These are phyloP conservation scores for Lupinus albus DNA, from an alignment of 306 rosid genomes.

Conservation along the genomic window DNA sequence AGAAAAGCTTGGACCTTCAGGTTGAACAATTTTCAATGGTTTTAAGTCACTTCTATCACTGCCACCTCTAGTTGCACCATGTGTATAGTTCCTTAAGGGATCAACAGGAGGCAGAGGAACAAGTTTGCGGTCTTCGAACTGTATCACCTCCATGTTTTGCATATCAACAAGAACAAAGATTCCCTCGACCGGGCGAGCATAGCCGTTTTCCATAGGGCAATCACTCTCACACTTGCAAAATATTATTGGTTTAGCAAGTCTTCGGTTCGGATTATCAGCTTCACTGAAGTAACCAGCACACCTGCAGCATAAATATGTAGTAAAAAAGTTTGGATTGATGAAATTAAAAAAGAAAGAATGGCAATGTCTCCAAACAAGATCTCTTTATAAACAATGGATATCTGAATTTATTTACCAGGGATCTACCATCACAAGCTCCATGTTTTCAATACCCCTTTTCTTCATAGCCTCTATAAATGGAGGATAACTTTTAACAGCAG, in stretches of 20 bases:
- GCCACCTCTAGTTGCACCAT: conserved; percentile 90
- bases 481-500: conserved; percentile 79
- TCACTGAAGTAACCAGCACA: conserved; percentile 85
- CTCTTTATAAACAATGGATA: too few species aligned
- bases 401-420: conserved; percentile 59
- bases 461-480: conserved; percentile 93
- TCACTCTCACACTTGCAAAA: conserved; percentile 93
- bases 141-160: conserved; percentile 87
- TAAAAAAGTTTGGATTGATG: conserved; percentile 11
- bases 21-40: conserved; percentile 77
- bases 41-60: conserved; percentile 88
- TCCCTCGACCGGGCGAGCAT: conserved; percentile 95
- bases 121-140: conserved; percentile 88
- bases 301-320: conserved; percentile 54
- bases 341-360: conserved; percentile 16
- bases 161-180: conserved; percentile 78
- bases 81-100: conserved; percentile 88
- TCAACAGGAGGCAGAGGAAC: conserved; percentile 95
- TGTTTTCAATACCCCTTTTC: conserved; percentile 93
- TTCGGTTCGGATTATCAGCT: conserved; percentile 78
- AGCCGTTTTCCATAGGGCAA: conserved; percentile 97
- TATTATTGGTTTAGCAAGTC: conserved; percentile 87
- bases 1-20: conserved; percentile 97
- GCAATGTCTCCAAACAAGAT: conserved; percentile 18
- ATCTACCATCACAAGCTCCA: conserved; percentile 96